Base-by-base conservation (phyloP, 192 early-diverging fungal species). In the Geranomyces variabilis region DNA sequence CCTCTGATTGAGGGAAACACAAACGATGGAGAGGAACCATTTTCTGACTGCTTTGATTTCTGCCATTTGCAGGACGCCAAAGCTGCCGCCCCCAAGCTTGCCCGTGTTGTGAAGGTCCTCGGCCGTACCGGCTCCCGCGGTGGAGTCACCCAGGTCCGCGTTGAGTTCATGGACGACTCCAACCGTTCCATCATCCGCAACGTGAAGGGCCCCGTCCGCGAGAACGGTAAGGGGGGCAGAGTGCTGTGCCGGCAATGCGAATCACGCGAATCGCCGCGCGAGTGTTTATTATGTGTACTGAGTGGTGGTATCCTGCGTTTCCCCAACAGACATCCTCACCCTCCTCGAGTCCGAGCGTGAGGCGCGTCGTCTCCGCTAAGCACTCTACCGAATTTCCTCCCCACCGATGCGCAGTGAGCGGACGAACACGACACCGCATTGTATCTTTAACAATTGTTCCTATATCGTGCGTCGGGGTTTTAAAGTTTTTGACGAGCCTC, bases 91-190 rank as follows among this genome's bases (percentile, higher is more conserved):
- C 72, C 83, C 70, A 99, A 98, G 90, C 91, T 94, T 82, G 97
- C 94, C 78, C 87, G 86, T 74, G 97, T 99, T 69, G 90, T 85
- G 75, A 96, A 98, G 88, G 92, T 99, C 73, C 91, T 99, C 79
- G 97, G 97, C 84, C 93, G 97, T 77, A 99, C 97, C 77, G 97
- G 97, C 80, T 99, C 97, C 83, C 96, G 97, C 78, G 97, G 97
- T 91, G 96, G 96, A 86, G 97, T 99, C 82, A 99, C 97, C 79
- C 97, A 88, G 66, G 97, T 99, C 82, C 93, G 96, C 74, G 97
- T 99, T 79, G 97, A 98, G 84, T 95, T 99, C 85, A 90, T 98
- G 84, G 96, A 98, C 84, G 95, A 99, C 80, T 53, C 65, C 70
- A 87, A 84, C 86, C 97, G 97, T 69, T 91, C 93, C 81, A 97